Percentiles rank a stretch among this genome's conserved stretches.
Conservation (phyloP, 2,329 filamentous ascomycete genomes). For the Phialemoniopsis sp. region DNA sequence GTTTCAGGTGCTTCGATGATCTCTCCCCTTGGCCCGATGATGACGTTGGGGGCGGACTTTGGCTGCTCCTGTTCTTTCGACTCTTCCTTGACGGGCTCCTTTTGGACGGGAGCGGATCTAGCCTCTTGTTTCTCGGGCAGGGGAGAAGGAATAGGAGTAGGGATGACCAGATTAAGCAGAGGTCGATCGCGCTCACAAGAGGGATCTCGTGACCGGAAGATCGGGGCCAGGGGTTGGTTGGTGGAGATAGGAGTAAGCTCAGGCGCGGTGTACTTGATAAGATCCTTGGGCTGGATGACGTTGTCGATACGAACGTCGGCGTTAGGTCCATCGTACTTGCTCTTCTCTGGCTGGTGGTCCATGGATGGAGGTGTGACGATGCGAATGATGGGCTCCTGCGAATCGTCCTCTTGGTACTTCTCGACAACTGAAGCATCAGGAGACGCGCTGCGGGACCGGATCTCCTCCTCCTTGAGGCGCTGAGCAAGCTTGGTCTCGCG, state of each 20-base stretch:
- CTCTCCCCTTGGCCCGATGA: constrained; percentile 29
- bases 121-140: constrained; percentile 33
- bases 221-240: constrained; percentile 16
- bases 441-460: constrained; percentile 46
- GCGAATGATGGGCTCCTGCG: constrained; percentile 30
- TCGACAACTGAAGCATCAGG: constrained; percentile 50
- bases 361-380: constrained; percentile 54
- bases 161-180: constrained; percentile 55
- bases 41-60: constrained; percentile 10
- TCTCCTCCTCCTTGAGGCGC: constrained; percentile 48
- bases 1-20: constrained; percentile 34
- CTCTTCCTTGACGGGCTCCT: constrained; percentile 9
- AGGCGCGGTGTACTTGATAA: constrained; percentile 27
- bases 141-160: constrained; percentile 54
- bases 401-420: constrained; percentile 41
- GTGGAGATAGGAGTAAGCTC: constrained; percentile 9
- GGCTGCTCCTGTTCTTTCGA: constrained; percentile 5
- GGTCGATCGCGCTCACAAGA: constrained; percentile 53
- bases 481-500: constrained; percentile 50
- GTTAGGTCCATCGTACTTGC: constrained; percentile 52
- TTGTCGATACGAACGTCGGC: constrained; percentile 63
- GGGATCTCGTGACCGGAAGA: constrained; percentile 44
- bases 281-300: constrained; percentile 48
- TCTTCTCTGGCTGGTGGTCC: constrained; percentile 38
- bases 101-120: constrained; percentile 9